Conservation (phyloP, 2,329 filamentous ascomycete species). For the Cyphellophora attinorum region DNA sequence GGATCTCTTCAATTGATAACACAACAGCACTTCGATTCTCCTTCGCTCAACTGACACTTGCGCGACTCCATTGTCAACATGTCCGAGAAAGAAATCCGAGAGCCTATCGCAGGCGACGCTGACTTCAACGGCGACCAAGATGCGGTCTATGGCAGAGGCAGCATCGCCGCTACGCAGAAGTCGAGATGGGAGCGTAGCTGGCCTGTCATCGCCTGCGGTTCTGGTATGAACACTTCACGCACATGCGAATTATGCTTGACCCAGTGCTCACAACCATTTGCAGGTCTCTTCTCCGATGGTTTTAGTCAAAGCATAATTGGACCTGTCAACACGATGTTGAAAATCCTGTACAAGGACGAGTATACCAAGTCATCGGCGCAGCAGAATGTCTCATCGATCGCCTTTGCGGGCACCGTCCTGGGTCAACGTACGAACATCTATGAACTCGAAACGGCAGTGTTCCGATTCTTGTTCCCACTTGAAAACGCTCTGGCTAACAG, state of each 20-base stretch:
- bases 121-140: neutral
- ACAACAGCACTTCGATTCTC: too few species aligned
- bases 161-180: constrained; percentile 20
- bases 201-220: constrained; percentile 80
- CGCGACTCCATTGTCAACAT: too few species aligned
- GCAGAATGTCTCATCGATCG: constrained; percentile 69
- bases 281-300: constrained; percentile 7
- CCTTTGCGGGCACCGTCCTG: constrained; percentile 77
- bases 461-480: too few species aligned
- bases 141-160: neutral
- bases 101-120: neutral
- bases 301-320: constrained; percentile 56
- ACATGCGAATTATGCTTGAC: neutral
- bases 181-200: constrained; percentile 46
- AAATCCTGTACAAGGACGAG: constrained; percentile 55
- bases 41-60: too few species aligned
- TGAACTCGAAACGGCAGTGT: too few species aligned
- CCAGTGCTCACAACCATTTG: too few species aligned
- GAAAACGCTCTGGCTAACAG: too few species aligned
- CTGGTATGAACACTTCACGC: constrained; percentile 40
- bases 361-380: constrained; percentile 62
- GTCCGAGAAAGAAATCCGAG: neutral
- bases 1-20: too few species aligned
- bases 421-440: too few species aligned
- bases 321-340: constrained; percentile 70